Conservation (phyloP, 2,329 filamentous ascomycete species). For the Curvularia sp. region DNA sequence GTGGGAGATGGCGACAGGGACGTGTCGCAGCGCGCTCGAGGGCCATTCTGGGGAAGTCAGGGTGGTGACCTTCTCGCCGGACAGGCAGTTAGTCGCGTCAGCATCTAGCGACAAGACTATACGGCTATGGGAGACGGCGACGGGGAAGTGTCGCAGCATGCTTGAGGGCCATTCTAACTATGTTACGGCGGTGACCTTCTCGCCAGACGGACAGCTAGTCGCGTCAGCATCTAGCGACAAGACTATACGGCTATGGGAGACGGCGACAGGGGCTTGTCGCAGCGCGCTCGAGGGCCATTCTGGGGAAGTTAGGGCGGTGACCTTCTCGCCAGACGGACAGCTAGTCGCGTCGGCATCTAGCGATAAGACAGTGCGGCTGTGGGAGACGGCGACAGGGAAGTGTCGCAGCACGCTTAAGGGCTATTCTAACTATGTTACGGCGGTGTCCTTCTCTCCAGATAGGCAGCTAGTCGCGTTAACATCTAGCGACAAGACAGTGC, state of each 20-base stretch:
- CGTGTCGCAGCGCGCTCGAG: slow-evolving; percentile 4
- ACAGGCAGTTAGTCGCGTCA: slow-evolving; percentile 2
- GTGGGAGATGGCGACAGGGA: slow-evolving; percentile 4
- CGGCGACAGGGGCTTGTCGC: background rate
- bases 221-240: background rate
- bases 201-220: background rate
- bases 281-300: background rate
- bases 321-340: background rate
- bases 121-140: background rate
- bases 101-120: background rate
- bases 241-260: background rate
- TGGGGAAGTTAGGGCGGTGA: background rate
- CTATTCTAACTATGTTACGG: slow-evolving; percentile 1
- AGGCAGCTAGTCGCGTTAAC: slow-evolving; percentile 6
- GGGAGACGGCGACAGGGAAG: slow-evolving; percentile 2
- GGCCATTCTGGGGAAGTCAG: background rate
- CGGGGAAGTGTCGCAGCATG: background rate
- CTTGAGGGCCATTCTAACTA: background rate
- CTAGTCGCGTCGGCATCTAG: background rate
- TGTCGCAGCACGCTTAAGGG: slow-evolving; percentile 9
- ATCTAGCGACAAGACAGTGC: slow-evolving; percentile 5
- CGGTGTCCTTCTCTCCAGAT: slow-evolving; percentile 15
- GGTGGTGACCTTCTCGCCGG: background rate
- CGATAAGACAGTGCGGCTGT: slow-evolving; percentile 1
- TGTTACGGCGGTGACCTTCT: background rate